phyloP scores from a whole-genome alignment of 2,329 filamentous ascomycete species.

The Stemphylium vesicarium region DNA sequence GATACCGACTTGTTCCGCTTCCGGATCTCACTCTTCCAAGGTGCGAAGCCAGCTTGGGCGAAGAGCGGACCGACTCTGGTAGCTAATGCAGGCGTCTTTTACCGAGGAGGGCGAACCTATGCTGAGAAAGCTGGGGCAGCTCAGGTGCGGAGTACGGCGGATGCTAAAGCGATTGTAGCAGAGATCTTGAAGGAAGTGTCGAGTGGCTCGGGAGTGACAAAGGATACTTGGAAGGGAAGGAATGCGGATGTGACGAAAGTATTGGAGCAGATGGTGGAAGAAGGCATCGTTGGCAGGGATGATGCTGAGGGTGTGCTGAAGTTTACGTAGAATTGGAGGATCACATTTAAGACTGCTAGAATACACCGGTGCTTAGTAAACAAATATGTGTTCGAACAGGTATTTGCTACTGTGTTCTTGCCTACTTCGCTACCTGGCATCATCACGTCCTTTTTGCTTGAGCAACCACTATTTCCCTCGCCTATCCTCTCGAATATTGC shows the following conservation, averaged over 20 bases:
- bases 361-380: too few relatives aligned
- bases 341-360: too few relatives aligned
- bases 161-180: slow-evolving; percentile 57
- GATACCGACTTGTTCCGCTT: slow-evolving; percentile 46
- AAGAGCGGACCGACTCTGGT: slow-evolving; percentile 44
- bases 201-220: slow-evolving; percentile 42
- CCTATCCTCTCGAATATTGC: too few relatives aligned
- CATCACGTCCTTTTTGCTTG: too few relatives aligned
- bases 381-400: too few relatives aligned
- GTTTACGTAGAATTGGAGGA: not conserved
- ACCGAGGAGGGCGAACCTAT: slow-evolving; percentile 42
- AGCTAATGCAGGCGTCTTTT: slow-evolving; percentile 49
- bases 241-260: slow-evolving; percentile 52
- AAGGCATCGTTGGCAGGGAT: slow-evolving; percentile 53
- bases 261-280: slow-evolving; percentile 60
- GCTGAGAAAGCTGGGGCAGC: slow-evolving; percentile 35
- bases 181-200: slow-evolving; percentile 54
- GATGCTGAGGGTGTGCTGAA: slow-evolving; percentile 30
- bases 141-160: slow-evolving; percentile 54
- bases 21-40: slow-evolving; percentile 29
- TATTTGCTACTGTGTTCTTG: too few relatives aligned
- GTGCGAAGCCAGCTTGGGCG: slow-evolving; percentile 38
- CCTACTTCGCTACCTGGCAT: too few relatives aligned
- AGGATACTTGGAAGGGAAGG: slow-evolving; percentile 48
- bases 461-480: too few relatives aligned